Evolutionary conservation across 2,329 filamentous ascomycete species (phyloP).

Genomic region (Shiraia sp.): DNA sequence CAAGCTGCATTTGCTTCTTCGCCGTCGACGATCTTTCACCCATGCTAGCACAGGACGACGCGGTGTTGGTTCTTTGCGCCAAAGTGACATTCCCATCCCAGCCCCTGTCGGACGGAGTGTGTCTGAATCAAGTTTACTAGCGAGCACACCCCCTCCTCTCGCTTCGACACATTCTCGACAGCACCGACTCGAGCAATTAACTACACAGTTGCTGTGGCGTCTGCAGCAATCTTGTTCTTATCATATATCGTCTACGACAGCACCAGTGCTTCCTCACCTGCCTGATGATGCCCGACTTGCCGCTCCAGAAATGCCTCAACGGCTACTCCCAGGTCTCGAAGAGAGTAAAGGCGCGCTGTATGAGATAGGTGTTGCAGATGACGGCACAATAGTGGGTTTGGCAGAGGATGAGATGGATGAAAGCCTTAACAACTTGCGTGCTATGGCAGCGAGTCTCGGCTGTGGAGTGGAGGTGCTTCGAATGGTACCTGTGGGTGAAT

Average conservation of each 20-base stretch:
- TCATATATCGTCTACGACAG: constrained; percentile 77
- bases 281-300: constrained; percentile 70
- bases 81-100: constrained; percentile 36
- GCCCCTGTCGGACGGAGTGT: constrained; percentile 29
- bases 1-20: constrained; percentile 86
- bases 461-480: constrained; percentile 82
- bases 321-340: constrained; percentile 74
- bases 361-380: constrained; percentile 94
- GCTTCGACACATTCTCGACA: constrained; percentile 73
- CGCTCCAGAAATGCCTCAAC: constrained; percentile 56
- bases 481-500: constrained; percentile 82
- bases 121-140: constrained; percentile 32
- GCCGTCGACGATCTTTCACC: constrained; percentile 74
- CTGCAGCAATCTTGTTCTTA: constrained; percentile 93
- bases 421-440: constrained; percentile 78
- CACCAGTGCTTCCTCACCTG: constrained; percentile 74
- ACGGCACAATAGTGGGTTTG: constrained; percentile 86
- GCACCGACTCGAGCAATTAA: constrained; percentile 84
- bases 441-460: constrained; percentile 91
- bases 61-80: constrained; percentile 57
- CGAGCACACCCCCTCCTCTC: constrained; percentile 44
- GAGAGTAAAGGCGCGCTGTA: constrained; percentile 93
- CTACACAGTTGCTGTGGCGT: constrained; percentile 92
- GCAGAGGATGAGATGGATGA: constrained; percentile 91
- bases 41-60: constrained; percentile 68